Evolutionary conservation across 148 eudicot species (phyloP).

Genomic region (Nyssa sinensis): DNA sequence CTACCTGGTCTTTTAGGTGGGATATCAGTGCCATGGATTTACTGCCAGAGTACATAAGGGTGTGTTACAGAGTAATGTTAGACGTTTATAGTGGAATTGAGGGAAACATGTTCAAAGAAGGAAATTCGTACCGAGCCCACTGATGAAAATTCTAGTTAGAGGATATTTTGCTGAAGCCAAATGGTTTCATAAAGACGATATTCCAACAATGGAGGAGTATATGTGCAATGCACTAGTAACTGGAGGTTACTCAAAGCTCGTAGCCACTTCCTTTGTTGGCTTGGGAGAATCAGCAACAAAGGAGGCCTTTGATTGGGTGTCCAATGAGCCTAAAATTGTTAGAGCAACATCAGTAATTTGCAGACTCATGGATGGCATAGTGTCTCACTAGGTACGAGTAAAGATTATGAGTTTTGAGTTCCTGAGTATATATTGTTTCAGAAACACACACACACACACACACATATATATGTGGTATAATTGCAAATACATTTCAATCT

Average conservation of each 20-base stretch:
- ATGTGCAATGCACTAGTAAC: background rate
- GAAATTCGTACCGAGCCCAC: slow-evolving; percentile 19
- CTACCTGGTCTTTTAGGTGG: slow-evolving; percentile 37
- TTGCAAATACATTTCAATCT: too few relatives aligned
- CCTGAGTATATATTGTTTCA: too few relatives aligned
- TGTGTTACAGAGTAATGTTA: slow-evolving; percentile 21
- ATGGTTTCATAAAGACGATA: background rate
- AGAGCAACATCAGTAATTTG: background rate
- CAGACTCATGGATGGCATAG: too few relatives aligned
- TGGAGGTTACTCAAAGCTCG: too few relatives aligned
- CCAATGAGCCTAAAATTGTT: background rate
- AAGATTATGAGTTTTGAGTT: too few relatives aligned
- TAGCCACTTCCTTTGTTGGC: background rate
- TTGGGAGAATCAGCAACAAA: background rate
- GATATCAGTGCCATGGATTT: slow-evolving; percentile 20
- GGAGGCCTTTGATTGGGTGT: background rate
- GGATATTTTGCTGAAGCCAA: too few relatives aligned
- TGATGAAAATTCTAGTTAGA: background rate
- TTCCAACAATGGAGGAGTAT: background rate
- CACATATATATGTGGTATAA: too few relatives aligned
- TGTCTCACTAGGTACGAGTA: too few relatives aligned
- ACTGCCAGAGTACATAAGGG: slow-evolving; percentile 42
- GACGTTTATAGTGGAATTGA: slow-evolving; percentile 40
- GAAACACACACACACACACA: too few relatives aligned
- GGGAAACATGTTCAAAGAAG: slow-evolving; percentile 29